These are phyloP conservation scores for Trichoderma arundinaceum DNA, from an alignment of 2,329 filamentous ascomycete species.

Conservation along the genomic window DNA sequence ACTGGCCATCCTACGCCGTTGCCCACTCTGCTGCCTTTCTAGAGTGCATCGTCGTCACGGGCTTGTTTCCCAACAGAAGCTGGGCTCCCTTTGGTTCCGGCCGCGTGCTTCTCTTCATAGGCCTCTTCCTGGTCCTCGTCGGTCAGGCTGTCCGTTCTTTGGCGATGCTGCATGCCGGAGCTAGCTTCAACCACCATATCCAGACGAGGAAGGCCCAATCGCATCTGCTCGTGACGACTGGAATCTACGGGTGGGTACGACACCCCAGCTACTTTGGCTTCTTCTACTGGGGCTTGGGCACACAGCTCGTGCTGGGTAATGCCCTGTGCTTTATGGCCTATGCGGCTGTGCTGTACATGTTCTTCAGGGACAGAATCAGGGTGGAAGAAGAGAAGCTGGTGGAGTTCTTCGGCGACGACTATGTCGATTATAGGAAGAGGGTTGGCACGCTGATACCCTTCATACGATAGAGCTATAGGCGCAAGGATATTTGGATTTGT, in stretches of 20 bases:
- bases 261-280: constrained; percentile 98
- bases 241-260: constrained; percentile 76
- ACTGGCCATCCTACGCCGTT: constrained; percentile 82
- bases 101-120: constrained; percentile 56
- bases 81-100: constrained; percentile 55
- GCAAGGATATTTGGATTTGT: neutral
- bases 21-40: constrained; percentile 77
- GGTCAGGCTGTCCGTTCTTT: constrained; percentile 79
- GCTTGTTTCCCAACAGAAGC: constrained; percentile 58
- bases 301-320: constrained; percentile 89
- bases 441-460: constrained; percentile 85
- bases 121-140: constrained; percentile 65
- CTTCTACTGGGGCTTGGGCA: constrained; percentile 98
- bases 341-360: constrained; percentile 77
- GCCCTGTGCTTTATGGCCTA: constrained; percentile 77
- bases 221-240: constrained; percentile 82
- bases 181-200: constrained; percentile 89
- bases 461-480: constrained; percentile 38
- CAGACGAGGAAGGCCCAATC: constrained; percentile 70
- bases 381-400: constrained; percentile 81
- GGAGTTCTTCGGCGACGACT: constrained; percentile 83
- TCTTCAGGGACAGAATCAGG: constrained; percentile 76
- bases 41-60: constrained; percentile 70
- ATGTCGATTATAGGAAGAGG: constrained; percentile 71
- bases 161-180: constrained; percentile 88